These are phyloP conservation scores for Colletotrichum acutatum DNA, from an alignment of 2,329 filamentous ascomycete species.

Conservation along the genomic window DNA sequence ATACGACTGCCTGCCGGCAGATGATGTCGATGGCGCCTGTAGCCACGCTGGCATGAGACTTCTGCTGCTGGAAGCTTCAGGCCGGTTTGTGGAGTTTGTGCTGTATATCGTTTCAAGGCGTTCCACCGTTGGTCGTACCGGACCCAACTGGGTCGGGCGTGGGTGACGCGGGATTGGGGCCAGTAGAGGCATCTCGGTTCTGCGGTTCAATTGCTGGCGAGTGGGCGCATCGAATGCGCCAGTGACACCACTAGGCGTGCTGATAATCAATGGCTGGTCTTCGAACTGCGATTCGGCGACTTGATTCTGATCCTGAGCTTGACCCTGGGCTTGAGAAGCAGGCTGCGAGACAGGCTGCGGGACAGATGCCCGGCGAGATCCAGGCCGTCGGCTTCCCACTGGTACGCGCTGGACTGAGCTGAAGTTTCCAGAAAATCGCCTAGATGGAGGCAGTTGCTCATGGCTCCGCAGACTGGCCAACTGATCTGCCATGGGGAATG, in stretches of 20 bases:
- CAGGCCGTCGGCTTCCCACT: constrained; percentile 47
- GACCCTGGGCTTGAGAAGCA: constrained; percentile 11
- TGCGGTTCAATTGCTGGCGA: constrained; percentile 45
- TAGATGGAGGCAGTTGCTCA: constrained; percentile 50
- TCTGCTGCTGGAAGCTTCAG: constrained; percentile 23
- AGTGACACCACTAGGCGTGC: constrained; percentile 65
- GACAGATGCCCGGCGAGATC: constrained; percentile 27
- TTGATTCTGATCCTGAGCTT: constrained; percentile 29
- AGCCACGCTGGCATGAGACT: constrained; percentile 47
- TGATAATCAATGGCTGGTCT: constrained; percentile 70
- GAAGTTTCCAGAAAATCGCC: constrained; percentile 56
- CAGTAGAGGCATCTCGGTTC: constrained; percentile 58
- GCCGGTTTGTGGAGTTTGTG: constrained; percentile 31
- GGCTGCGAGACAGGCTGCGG: constrained; percentile 32
- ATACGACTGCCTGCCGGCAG: constrained; percentile 49
- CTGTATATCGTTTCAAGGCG: constrained; percentile 67
- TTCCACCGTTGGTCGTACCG: constrained; percentile 59
- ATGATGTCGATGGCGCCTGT: constrained; percentile 44
- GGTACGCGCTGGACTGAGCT: constrained; percentile 53
- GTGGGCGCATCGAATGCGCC: constrained; percentile 62
- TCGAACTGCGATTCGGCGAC: constrained; percentile 41
- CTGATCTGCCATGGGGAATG: constrained; percentile 52
- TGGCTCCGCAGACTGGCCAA: constrained; percentile 50
- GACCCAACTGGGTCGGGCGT: constrained; percentile 47
- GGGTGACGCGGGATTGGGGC: constrained; percentile 65